Base-by-base conservation (phyloP, 495 filamentous ascomycete genomes). In the Xeromyces bisporus region DNA sequence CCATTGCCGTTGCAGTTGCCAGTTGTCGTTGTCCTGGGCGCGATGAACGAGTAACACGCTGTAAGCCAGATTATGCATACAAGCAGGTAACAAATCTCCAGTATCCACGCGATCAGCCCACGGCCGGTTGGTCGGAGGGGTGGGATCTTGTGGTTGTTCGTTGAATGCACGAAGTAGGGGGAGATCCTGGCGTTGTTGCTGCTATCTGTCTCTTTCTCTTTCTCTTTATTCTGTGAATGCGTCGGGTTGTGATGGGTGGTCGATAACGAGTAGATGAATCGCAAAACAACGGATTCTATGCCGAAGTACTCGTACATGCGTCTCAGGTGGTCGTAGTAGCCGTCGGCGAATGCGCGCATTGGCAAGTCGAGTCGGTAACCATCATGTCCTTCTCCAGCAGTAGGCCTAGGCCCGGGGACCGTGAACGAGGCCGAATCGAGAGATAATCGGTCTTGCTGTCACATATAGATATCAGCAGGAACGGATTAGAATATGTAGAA, bases 311-410 rank as follows among this genome's bases (percentile, higher is more conserved):
- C 53, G 39, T 73, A 72, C 65, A 73, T 66, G 1, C 51, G 48
- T 15, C 44, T 55, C 25, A 73, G 46, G 29, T 64, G 63, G n/a
- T 48, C 49, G 32, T 73, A 68, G 44, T 59, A 74, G 14, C 65
- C 62, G 10, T 52, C 64, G 5, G 64, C 60, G 31, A 71, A 65
- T 2, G 60, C 58, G 21, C 67, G 66, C 64, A 71, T 71, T 11
- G 69, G 69, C n/a, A 73, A 40, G 48, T 73, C 67, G 15, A 64
- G n/a, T n/a, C n/a, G n/a, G n/a, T n/a, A n/a, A n/a, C n/a, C n/a
- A n/a, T 39, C 30, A 64, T 49, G 25, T 56, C 38, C 23, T 29
- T 31, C 12, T 6, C 30, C 7, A 26, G 21, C 10, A 7, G 15
- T 28, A 34, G 11, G 26, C 26, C 9, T 17, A 31, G 9, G 32